Evolutionary conservation across 148 eudicot species (phyloP), one percentile per base, ranked within the genome.

Genomic region (Pouteria glomerata): DNA sequence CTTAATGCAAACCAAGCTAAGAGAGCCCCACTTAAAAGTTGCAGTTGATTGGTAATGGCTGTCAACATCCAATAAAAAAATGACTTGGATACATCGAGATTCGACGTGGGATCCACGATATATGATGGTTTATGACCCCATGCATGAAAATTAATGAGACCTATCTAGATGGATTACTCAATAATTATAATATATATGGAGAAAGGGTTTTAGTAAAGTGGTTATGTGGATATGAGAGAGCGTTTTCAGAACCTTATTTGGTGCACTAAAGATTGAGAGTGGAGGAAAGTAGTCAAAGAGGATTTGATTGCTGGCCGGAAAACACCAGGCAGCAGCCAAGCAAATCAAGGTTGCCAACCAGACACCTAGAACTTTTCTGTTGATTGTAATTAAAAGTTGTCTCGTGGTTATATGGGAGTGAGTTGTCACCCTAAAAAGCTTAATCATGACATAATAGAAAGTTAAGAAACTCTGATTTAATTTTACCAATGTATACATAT

Each of bases 241-340:
- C 34, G 44, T 34, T 19, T 33, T 15, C 11, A 5, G 8, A 34
- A 58, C 14, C 26, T 14, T 7, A 60, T 60, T 60, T 24, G 64
- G 33, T 55, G 33, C 24, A 50, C 8, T 2, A 67, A n/a, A 50
- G 4, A n/a, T n/a, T n/a, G n/a, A n/a, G n/a, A n/a, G n/a, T 19
- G 34, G 30, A 27, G 44, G 73, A 58, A 31, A 51, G 52, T 1
- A 73, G 51, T 64, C 39, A 76, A 57, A 69, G 37, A 63, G 23
- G 73, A 26, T 18, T 53, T 76, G 73, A 76, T 62, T 76, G 74
- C 26, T 70, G 57, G 79, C 79, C 70, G 70, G 74, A 70, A 76
- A 76, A 76, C 74, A 62, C 59, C 29, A 4, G 66, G 31, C 35
- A 10, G 29, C 45, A 65, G 37, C 45, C 45, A 45, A 45, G 15